These are phyloP conservation scores for Fusarium piperis DNA, from an alignment of 2,329 filamentous ascomycete species.

Conservation along the genomic window DNA sequence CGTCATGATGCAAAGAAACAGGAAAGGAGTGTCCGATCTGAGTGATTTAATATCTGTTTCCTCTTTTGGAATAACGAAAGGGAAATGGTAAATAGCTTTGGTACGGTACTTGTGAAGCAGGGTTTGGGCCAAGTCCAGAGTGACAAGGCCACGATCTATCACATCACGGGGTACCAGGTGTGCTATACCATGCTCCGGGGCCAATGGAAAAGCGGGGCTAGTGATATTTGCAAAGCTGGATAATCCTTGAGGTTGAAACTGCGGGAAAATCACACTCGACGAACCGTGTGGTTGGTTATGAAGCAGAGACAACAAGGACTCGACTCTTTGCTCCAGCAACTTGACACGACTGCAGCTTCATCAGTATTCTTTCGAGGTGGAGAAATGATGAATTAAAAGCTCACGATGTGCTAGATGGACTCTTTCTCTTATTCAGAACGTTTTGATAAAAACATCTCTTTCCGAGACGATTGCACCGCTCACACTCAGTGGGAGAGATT, in stretches of 20 bases:
- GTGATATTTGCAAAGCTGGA: background rate
- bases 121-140: background rate
- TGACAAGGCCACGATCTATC: background rate
- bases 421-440: background rate
- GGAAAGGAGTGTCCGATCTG: background rate
- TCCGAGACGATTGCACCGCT: conserved; percentile 22
- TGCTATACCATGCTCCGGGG: background rate
- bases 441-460: conserved; percentile 6
- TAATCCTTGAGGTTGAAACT: background rate
- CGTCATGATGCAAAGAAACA: background rate
- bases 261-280: background rate
- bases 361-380: background rate
- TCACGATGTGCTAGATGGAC: background rate
- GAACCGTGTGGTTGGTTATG: background rate
- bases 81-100: background rate
- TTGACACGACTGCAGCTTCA: background rate
- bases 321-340: background rate
- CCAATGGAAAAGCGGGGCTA: background rate
- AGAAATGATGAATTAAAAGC: background rate
- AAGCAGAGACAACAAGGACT: background rate
- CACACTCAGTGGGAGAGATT: conserved; percentile 19
- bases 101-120: background rate
- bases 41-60: background rate
- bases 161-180: background rate
- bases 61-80: background rate